Evolutionary conservation across 305 asterid species (phyloP), one percentile per base, ranked within the genome.

Genomic region (Fraxinus velutina): DNA sequence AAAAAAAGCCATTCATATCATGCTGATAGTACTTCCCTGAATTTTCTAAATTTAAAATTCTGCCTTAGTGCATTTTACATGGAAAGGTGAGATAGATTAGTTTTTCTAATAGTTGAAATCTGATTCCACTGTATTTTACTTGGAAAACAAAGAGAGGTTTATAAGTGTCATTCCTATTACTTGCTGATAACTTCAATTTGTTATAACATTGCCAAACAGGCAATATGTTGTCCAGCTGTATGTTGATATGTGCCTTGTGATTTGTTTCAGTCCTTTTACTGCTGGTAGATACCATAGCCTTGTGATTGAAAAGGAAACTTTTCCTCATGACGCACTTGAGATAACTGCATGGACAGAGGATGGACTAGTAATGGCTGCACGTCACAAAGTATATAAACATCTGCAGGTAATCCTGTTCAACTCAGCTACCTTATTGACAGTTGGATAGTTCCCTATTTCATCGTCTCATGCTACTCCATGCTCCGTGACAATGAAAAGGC

Each of bases 201-300:
- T 17, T n/a, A 55, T 55, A 55, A 22, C 27, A 55, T 55, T 55
- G 66, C 66, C 39, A 4, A 68, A 29, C 57, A 77, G 77, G 84
- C 68, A 55, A 33, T 39, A 64, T 10, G 44, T 66, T 7, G 42
- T 44, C 37, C 39, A 30, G 68, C 70, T 80, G 78, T 68, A 32
- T 75, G 73, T 68, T 86, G 81, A 0, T 9, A 44, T 36, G 62
- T 39, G 30, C 19, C 82, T 30, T 24, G 34, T 64, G n/a, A 64
- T 78, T 34, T 78, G 74, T 81, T 76, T 79, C 90, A 95, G 99
- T 90, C 98, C 99, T 37, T 93, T 95, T 81, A 93, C 92, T 47
- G 99, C 98, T 34, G 98, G 94, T 86, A 88, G 99, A 85, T 95
- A 93, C 86, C 99, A 95, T 80, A 95, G 99, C 84, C 99, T 95